Evolutionary conservation across 495 filamentous ascomycete genomes (phyloP), one percentile per base, ranked within the genome.

Genomic region (Penicillium subrubescens): DNA sequence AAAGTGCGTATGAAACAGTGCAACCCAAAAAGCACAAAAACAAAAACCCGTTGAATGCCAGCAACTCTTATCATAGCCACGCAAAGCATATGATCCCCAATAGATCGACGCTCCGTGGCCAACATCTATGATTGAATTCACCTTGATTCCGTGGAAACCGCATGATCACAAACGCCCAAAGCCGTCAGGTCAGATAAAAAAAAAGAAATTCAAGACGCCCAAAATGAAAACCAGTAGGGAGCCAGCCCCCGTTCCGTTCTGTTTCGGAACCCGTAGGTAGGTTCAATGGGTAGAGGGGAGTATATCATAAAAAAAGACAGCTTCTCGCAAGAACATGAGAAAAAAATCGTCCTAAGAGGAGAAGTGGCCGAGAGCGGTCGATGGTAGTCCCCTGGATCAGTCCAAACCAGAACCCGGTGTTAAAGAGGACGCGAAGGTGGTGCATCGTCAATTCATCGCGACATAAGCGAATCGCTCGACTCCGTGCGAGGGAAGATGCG

Each of bases 381-480:
- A 43, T 44, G 21, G 58, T 59, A 62, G 59, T 68, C 55, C 44
- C 62, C 41, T 57, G 61, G 43, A 65, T 60, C 66, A 55, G 39
- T 67, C 11, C 57, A n/a, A 34, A 31, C 21, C 61, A 53, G 61
- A 64, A 31, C 58, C 25, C 19, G 60, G 33, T 33, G 51, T 17
- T 35, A 57, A 39, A 57, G 61, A 54, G 62, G 41, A 59, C 34
- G 21, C 46, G 12, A 46, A 56, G 34, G 14, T 27, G 21, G 19
- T 39, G 37, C 56, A 63, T 62, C 39, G 39, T 72, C 64, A 57
- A 25, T 55, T 73, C 71, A 79, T 70, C 76, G 62, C 61, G 72
- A 71, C 74, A 79, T 77, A 59, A 81, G 72, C 23, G 79, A 81
- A 46, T 81, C 79, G 68, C 77, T 81, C 1, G 79, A 81, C 60